These are phyloP conservation scores for Xerocomus nothofagi DNA, from an alignment of 1,284 basidiomycete species.

Conservation along the genomic window DNA sequence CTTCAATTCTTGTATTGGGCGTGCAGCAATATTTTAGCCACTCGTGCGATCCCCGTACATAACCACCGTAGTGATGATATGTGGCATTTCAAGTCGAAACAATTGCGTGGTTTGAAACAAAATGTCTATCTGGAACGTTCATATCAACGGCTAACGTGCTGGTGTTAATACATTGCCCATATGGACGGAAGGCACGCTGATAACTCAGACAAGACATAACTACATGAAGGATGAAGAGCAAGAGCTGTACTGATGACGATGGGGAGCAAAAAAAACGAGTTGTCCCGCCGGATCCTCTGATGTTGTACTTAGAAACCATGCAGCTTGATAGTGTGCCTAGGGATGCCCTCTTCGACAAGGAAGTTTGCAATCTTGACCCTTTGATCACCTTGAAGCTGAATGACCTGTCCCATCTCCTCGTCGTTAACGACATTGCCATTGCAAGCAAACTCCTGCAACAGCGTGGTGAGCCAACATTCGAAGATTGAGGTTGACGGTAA, in stretches of 20 bases:
- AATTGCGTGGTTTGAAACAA: conserved; percentile 9
- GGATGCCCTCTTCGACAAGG: conserved; percentile 77
- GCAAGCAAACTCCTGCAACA: conserved; percentile 91
- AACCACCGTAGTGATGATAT: not conserved
- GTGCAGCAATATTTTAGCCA: not conserved
- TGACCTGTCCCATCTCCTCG: conserved; percentile 95
- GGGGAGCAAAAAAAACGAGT: conserved; percentile 7
- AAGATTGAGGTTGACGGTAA: conserved; percentile 11
- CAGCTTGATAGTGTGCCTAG: conserved; percentile 75
- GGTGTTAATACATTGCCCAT: conserved; percentile 31
- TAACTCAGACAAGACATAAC: conserved; percentile 18
- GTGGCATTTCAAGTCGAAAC: conserved; percentile 10
- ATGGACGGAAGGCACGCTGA: conserved; percentile 16
- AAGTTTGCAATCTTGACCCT: conserved; percentile 88
- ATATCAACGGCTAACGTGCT: conserved; percentile 26
- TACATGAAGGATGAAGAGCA: conserved; percentile 19
- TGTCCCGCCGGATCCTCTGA: conserved; percentile 7
- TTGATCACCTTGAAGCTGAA: conserved; percentile 99
- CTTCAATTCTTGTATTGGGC: conserved; percentile 16
- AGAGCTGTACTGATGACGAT: conserved; percentile 12
- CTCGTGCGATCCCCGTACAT: not conserved
- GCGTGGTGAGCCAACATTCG: conserved; percentile 1
- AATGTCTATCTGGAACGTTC: conserved; percentile 27
- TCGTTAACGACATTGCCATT: conserved; percentile 98
- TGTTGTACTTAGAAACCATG: conserved; percentile 69